A percentile compares a stretch with the other conserved stretches of the same genome.
Conservation (phyloP, 2,329 filamentous ascomycete genomes). For the Blastomyces silverae region DNA sequence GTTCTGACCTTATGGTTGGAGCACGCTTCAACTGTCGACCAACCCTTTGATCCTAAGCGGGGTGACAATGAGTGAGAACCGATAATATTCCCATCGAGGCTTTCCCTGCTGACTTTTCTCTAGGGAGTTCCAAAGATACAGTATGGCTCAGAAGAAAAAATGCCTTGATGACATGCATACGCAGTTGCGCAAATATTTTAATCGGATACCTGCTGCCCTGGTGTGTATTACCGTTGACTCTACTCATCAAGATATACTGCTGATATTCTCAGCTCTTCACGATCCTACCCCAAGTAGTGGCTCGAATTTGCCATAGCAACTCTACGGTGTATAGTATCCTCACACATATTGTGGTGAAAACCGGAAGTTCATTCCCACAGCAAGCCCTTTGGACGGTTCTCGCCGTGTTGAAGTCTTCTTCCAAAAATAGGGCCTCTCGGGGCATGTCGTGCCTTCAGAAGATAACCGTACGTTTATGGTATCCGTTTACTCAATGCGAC, state of each 20-base stretch:
- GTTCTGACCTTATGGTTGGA: conserved; percentile 92
- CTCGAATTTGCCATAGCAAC: conserved; percentile 87
- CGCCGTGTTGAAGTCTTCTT: conserved; percentile 74
- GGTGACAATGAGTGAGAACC: conserved; percentile 40
- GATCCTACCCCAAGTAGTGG: conserved; percentile 84
- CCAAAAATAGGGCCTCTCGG: conserved; percentile 58
- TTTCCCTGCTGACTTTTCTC: conserved; percentile 16
- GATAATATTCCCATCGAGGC: conserved; percentile 9
- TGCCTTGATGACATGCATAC: conserved; percentile 63
- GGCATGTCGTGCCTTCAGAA: conserved; percentile 43
- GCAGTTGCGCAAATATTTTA: conserved; percentile 72
- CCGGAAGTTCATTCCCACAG: conserved; percentile 79
- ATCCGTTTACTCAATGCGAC: background rate
- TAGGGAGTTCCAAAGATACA: conserved; percentile 44
- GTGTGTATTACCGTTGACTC: conserved; percentile 23
- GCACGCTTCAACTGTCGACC: conserved; percentile 68
- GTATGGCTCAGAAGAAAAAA: conserved; percentile 49
- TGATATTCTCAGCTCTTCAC: conserved; percentile 43
- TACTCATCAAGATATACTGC: conserved; percentile 11
- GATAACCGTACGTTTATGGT: conserved; percentile 31
- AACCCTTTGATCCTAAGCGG: conserved; percentile 47
- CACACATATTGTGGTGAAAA: conserved; percentile 72
- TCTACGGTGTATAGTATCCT: conserved; percentile 68
- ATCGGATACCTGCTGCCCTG: conserved; percentile 43
- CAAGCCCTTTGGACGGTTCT: conserved; percentile 89